A percentile compares a stretch with the other conserved stretches of the same genome.
Evolutionary conservation across 495 filamentous ascomycete species (phyloP).

Genomic region (Penicillium silybi): DNA sequence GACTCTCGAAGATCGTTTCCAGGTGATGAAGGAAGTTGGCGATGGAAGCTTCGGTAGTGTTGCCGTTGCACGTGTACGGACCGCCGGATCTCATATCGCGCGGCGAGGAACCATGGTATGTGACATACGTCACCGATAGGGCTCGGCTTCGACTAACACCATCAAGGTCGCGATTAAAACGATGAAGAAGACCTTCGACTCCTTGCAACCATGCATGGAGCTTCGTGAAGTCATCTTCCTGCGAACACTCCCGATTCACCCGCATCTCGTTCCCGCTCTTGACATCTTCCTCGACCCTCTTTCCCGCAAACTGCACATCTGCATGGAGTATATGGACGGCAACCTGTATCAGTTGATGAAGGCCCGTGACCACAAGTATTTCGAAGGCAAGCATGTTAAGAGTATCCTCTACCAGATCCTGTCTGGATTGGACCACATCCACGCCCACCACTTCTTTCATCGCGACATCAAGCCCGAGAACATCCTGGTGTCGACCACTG

Average conservation of each 20-base stretch:
- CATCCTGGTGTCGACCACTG: conserved; percentile 92
- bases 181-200: conserved; percentile 99
- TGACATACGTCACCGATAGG: background rate
- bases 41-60: conserved; percentile 99
- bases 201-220: conserved; percentile 82
- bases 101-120: conserved; percentile 87
- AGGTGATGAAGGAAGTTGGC: conserved; percentile 95
- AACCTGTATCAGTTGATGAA: conserved; percentile 99
- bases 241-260: conserved; percentile 77
- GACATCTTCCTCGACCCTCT: conserved; percentile 98
- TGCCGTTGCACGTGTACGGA: conserved; percentile 83
- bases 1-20: conserved; percentile 80
- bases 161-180: conserved; percentile 95
- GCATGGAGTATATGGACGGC: conserved; percentile 99
- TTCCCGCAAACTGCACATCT: conserved; percentile 93
- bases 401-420: conserved; percentile 97
- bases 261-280: conserved; percentile 90
- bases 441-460: conserved; percentile 96
- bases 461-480: conserved; percentile 99
- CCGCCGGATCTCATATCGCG: conserved; percentile 81
- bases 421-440: conserved; percentile 93
- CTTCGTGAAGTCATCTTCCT: conserved; percentile 96
- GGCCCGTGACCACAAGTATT: conserved; percentile 85
- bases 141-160: background rate
- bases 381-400: conserved; percentile 91